These are phyloP conservation scores for Plasmodium coatneyi DNA, from an alignment of 169 alveolate genomes.

Conservation along the genomic window DNA sequence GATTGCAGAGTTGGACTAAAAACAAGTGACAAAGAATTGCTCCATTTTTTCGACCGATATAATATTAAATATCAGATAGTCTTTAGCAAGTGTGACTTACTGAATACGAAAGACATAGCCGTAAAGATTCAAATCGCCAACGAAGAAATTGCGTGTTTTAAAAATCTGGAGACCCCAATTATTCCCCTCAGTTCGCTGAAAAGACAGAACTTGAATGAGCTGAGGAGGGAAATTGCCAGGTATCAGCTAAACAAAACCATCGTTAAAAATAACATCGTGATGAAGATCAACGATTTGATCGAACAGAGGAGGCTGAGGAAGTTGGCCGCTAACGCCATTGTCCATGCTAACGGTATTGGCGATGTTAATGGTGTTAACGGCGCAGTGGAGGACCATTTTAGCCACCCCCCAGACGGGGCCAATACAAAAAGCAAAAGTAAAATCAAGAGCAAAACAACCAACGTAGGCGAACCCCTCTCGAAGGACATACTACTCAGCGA, in stretches of 20 bases:
- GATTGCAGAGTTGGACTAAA: slow-evolving; percentile 84
- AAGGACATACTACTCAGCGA: slow-evolving; percentile 60
- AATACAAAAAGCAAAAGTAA: neutral
- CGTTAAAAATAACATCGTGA: slow-evolving; percentile 67
- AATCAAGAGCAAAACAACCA: neutral
- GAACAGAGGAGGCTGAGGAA: slow-evolving; percentile 48
- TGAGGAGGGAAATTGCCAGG: slow-evolving; percentile 77
- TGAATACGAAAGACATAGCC: slow-evolving; percentile 69
- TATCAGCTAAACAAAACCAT: slow-evolving; percentile 78
- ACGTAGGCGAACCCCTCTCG: neutral
- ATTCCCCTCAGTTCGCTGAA: slow-evolving; percentile 82
- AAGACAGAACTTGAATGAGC: slow-evolving; percentile 81
- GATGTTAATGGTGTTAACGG: neutral
- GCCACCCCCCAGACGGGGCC: neutral
- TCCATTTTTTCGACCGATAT: slow-evolving; percentile 81
- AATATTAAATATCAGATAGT: slow-evolving; percentile 81
- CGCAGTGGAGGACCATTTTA: neutral
- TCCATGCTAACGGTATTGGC: neutral
- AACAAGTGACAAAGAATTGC: slow-evolving; percentile 81
- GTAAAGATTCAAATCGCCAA: slow-evolving; percentile 65
- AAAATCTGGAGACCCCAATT: slow-evolving; percentile 68
- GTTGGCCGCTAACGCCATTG: neutral
- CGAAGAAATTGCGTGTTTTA: slow-evolving; percentile 75
- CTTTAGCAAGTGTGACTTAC: slow-evolving; percentile 83
- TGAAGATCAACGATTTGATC: slow-evolving; percentile 68